These are phyloP conservation scores for Tuber borchii DNA, from an alignment of 495 filamentous ascomycete genomes.

Conservation along the genomic window DNA sequence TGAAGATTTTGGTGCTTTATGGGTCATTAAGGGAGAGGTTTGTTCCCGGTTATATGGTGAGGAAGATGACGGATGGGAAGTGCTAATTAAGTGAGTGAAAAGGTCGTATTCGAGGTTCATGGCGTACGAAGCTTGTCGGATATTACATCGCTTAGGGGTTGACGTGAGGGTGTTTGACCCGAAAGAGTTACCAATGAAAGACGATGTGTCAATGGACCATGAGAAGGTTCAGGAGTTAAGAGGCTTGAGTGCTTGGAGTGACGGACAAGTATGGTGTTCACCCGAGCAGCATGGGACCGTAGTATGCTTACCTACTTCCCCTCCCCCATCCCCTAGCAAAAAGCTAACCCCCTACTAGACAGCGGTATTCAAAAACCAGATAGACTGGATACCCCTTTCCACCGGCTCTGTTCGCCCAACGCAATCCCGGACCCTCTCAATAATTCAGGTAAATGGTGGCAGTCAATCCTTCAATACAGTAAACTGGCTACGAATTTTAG, in stretches of 20 bases:
- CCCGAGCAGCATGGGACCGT: slow-evolving; percentile 67
- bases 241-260: slow-evolving; percentile 59
- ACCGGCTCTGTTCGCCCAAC: slow-evolving; percentile 62
- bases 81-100: neutral
- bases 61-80: neutral
- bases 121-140: slow-evolving; percentile 55
- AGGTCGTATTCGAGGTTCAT: slow-evolving; percentile 59
- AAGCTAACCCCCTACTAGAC: slow-evolving; percentile 45
- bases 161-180: slow-evolving; percentile 64
- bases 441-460: slow-evolving; percentile 61
- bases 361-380: slow-evolving; percentile 68
- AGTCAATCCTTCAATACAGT: slow-evolving; percentile 68
- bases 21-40: slow-evolving; percentile 54
- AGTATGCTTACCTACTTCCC: slow-evolving; percentile 42
- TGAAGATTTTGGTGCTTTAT: slow-evolving; percentile 59
- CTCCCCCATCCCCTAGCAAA: neutral
- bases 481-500: slow-evolving; percentile 63
- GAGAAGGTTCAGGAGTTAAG: slow-evolving; percentile 62
- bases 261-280: slow-evolving; percentile 63
- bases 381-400: slow-evolving; percentile 65
- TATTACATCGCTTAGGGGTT: slow-evolving; percentile 61
- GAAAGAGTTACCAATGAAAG: slow-evolving; percentile 56
- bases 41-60: neutral
- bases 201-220: slow-evolving; percentile 54
- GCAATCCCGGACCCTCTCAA: slow-evolving; percentile 60